Evolutionary conservation across 2,329 filamentous ascomycete species (phyloP).

Genomic region (Neopestalotiopsis rosae): DNA sequence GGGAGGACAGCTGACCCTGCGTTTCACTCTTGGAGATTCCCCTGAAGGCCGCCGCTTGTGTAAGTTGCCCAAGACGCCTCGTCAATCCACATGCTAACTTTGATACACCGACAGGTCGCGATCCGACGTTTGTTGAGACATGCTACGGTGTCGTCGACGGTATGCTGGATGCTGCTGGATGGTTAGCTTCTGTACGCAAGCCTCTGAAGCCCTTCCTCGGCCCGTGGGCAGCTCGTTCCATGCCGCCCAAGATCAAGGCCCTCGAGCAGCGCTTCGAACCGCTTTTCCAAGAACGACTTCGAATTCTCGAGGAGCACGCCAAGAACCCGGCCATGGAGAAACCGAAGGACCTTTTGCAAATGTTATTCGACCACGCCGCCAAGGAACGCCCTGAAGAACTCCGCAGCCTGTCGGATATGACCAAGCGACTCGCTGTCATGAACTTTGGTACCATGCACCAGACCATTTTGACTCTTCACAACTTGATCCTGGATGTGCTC

Average conservation of each 20-base stretch:
- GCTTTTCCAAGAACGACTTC: constrained; percentile 27
- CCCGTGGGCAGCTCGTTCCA: constrained; percentile 28
- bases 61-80: constrained; percentile 23
- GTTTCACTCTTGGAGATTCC: constrained; percentile 31
- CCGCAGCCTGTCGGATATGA: constrained; percentile 34
- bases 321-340: constrained; percentile 27
- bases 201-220: constrained; percentile 40
- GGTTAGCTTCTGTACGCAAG: constrained; percentile 35
- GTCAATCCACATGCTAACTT: not conserved
- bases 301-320: constrained; percentile 23
- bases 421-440: constrained; percentile 35
- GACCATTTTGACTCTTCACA: constrained; percentile 43
- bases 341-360: constrained; percentile 46
- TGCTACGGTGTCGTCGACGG: constrained; percentile 36
- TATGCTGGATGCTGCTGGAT: constrained; percentile 39
- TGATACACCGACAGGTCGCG: constrained; percentile 28
- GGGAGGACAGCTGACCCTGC: constrained; percentile 31
- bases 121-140: constrained; percentile 40
- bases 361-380: constrained; percentile 46
- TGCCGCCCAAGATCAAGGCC: constrained; percentile 29
- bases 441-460: constrained; percentile 48
- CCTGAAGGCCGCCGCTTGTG: constrained; percentile 35
- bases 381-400: constrained; percentile 44
- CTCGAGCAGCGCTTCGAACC: constrained; percentile 33
- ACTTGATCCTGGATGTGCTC: constrained; percentile 49